Evolutionary conservation across 1,139 yeast genomes (phyloP), one percentile per base, ranked within the genome.

Genomic region (Kurtzmaniella quercitrusa): DNA sequence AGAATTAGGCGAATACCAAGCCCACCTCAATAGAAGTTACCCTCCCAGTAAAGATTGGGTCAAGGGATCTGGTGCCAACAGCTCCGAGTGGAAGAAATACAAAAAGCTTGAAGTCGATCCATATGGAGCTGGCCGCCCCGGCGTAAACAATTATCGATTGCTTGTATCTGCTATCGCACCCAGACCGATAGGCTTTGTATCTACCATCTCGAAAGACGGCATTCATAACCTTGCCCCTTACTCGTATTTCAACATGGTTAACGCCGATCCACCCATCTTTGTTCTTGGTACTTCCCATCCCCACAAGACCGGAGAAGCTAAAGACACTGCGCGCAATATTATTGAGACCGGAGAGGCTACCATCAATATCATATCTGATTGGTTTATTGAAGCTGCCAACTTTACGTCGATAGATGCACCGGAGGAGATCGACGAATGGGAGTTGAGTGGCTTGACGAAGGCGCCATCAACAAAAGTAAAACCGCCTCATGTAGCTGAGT

Each of bases 301-400:
- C n/a, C n/a, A n/a, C 19, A 67, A 69, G 12, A 52, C 53, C 9
- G 75, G 66, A 2, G 48, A 44, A 6, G 58, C 62, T 16, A 81
- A 81, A 55, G 85, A 81, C 55, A 69, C 85, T 7, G 62, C 68
- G 41, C 53, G 52, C 11, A 81, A 80, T 51, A 56, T 80, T 24
- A 54, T 76, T 34, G 79, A 73, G 19, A 78, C 81, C 3, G 65
- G 62, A 3, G 86, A 81, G 51, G 66, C 73, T 44, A 77, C 83
- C n/a, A 71, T 81, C 52, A 81, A 75, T 55, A 70, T 81, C 43
- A 70, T 81, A 34, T 70, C 81, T 40, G 87, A 81, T 57, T 81
- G 84, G 84, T 77, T 79, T 53, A 62, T 75, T 24, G 87, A 81
- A 48, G 85, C 85, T 15, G 83, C 85, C 12, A 79, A 81, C 54